phyloP scores from a whole-genome alignment of 345 rosid species.

The Mallotus nudiflorus region DNA sequence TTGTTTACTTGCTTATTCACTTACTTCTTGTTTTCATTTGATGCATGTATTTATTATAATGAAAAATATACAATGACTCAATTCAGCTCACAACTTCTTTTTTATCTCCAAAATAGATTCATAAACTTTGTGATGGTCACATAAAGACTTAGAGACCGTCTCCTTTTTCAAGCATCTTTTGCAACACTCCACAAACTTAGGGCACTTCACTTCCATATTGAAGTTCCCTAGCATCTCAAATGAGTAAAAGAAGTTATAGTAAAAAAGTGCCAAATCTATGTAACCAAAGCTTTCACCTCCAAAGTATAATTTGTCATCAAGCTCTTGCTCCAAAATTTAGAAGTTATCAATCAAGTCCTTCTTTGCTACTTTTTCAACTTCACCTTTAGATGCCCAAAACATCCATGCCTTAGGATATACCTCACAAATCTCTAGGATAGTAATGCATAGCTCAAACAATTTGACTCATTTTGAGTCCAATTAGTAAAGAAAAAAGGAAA shows the following conservation, averaged over 20 bases:
- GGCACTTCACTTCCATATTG: conserved; percentile 12
- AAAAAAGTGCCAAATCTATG: conserved; percentile 15
- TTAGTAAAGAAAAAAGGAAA: no score
- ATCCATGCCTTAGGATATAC: neutral
- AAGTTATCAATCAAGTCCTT: conserved; percentile 11
- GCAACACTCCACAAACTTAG: conserved; percentile 18
- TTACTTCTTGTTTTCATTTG: no score
- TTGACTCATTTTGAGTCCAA: no score
- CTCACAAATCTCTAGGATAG: conserved; percentile 10
- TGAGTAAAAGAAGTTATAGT: conserved; percentile 6
- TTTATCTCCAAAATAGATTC: neutral
- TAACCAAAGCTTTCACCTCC: conserved; percentile 12
- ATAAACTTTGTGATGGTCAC: conserved; percentile 1
- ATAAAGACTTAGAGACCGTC: conserved; percentile 2
- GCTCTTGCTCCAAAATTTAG: conserved; percentile 8
- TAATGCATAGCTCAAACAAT: no score
- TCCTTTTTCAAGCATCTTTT: conserved; percentile 21
- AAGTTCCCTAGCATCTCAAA: conserved; percentile 6
- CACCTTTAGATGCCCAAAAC: conserved; percentile 12
- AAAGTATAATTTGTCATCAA: conserved; percentile 1
- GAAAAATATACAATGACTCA: no score
- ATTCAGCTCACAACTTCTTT: no score
- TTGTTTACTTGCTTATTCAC: no score
- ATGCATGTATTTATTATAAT: neutral
- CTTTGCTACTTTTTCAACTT: neutral